A percentile compares a stretch with the other conserved stretches of the same genome.
These are phyloP conservation scores for Colletotrichum higginsianum DNA, from an alignment of 2,329 filamentous ascomycete species.

Conservation along the genomic window DNA sequence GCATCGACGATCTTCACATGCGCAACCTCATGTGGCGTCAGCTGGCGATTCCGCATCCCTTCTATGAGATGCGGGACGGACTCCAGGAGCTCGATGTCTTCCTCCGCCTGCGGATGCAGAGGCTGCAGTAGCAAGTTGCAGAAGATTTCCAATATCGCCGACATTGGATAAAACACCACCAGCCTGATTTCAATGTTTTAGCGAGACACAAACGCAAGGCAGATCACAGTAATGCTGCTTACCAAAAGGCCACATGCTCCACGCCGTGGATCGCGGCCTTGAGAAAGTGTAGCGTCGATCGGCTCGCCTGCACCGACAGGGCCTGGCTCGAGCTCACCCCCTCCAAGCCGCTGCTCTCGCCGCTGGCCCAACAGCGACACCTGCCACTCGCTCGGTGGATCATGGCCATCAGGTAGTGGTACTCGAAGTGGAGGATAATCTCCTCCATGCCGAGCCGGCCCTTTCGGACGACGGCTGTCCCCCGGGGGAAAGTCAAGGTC, in stretches of 20 bases:
- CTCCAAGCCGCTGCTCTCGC: conserved; percentile 43
- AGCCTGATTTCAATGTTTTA: conserved; percentile 54
- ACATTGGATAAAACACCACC: conserved; percentile 70
- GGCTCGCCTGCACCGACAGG: conserved; percentile 68
- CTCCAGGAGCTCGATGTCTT: conserved; percentile 63
- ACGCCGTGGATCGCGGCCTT: conserved; percentile 59
- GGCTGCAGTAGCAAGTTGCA: conserved; percentile 68
- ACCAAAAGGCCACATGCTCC: conserved; percentile 66
- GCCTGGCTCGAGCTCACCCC: conserved; percentile 67
- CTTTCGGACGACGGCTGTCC: conserved; percentile 44
- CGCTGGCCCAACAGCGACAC: conserved; percentile 59
- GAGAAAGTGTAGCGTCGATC: conserved; percentile 67
- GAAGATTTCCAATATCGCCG: conserved; percentile 68
- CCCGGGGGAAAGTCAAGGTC: conserved; percentile 59
- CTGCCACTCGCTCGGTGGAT: conserved; percentile 70
- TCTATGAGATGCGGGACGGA: conserved; percentile 60
- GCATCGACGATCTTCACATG: conserved; percentile 59
- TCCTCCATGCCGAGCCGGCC: conserved; percentile 60
- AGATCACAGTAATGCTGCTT: conserved; percentile 39
- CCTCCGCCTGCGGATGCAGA: conserved; percentile 55
- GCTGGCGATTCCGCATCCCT: conserved; percentile 50
- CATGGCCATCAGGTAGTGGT: conserved; percentile 67
- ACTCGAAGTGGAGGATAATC: conserved; percentile 67
- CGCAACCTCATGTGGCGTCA: conserved; percentile 54
- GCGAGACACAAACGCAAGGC: neutral